Evolutionary conservation across 805 yeast species (phyloP), one percentile per base, ranked within the genome.

Genomic region (Yamadazyma phyllophila): DNA sequence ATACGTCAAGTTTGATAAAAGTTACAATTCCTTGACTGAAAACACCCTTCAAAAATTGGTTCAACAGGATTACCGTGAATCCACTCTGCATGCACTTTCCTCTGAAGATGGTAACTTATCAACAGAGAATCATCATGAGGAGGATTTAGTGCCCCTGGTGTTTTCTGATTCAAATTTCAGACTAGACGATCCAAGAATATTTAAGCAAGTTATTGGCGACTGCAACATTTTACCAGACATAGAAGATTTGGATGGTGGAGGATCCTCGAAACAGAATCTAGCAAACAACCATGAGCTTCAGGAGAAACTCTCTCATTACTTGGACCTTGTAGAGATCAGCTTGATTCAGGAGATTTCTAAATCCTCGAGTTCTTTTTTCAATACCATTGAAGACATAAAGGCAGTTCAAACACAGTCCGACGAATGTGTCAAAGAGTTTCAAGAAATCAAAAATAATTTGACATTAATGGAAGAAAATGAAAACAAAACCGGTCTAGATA

Each of bases 171-270:
- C 77, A 7, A 77, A 81, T 34, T 94, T 94, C 65, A 74, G 88
- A 51, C 71, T 94, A 33, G 97, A 94, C 55, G 89, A 94, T 60
- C 97, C 97, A 6, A 74, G 96, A 46, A 75, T 83, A 1, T 92
- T 92, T 62, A 81, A 82, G 45, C 71, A 78, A 47, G 96, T 91
- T 2, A 74, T 86, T 11, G 89, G 82, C 36, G 78, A 77, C 34
- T 67, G 80, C 2, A 76, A 77, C 14, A 67, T 80, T 15, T 47
- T 69, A 5, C 60, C 71, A 14, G 59, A 62, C 34, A 61, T 59
- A 9, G 63, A 55, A 12, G 46, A 53, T 27, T 32, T 41, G 24
- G 50, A 45, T 15, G 15, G 7, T 20, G 55, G 53, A 8, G 35
- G 44, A 9, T 48, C 50, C 15, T 48, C 55, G 11, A 53, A 62